Conservation (phyloP, 192 early-diverging fungal genomes). For the Obelidium mucronatum region DNA sequence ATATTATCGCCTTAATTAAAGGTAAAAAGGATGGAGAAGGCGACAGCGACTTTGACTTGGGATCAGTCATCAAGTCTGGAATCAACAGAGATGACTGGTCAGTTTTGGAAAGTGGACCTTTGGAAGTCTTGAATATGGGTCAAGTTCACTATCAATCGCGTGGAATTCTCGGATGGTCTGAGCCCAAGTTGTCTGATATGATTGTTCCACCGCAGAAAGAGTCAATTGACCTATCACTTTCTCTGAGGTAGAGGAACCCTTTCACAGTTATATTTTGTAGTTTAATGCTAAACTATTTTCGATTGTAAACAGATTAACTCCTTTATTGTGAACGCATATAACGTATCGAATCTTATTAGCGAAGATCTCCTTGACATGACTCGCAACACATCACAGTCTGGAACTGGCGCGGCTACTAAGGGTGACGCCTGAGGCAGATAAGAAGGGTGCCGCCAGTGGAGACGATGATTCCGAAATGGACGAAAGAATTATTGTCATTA, state of each 20-base stretch:
- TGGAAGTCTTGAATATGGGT: conserved; percentile 31
- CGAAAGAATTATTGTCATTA: conserved; percentile 22
- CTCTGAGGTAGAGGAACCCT: conserved; percentile 16
- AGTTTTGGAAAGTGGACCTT: conserved; percentile 13
- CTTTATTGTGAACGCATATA: conserved; percentile 19
- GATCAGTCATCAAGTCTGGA: conserved; percentile 18
- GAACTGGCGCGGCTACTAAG: neutral
- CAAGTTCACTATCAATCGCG: conserved; percentile 30
- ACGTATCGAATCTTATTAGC: conserved; percentile 13
- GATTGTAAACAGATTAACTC: conserved; percentile 2
- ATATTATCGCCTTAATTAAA: neutral
- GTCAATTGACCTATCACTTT: conserved; percentile 20
- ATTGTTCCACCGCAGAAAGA: conserved; percentile 23
- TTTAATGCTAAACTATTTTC: neutral
- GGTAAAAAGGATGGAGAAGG: conserved; percentile 2
- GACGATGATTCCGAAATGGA: conserved; percentile 21
- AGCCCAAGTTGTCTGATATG: conserved; percentile 17
- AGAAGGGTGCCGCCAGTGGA: neutral
- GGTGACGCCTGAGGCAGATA: conserved; percentile 7
- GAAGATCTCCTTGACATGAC: conserved; percentile 18
- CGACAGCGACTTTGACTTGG: conserved; percentile 17
- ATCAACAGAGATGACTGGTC: conserved; percentile 16
- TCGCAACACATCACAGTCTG: conserved; percentile 5
- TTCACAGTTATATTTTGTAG: no score
- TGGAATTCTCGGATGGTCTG: conserved; percentile 22